phyloP scores from a whole-genome alignment of 371 early-diverging fungal genomes.

The Mortierella sp. region DNA sequence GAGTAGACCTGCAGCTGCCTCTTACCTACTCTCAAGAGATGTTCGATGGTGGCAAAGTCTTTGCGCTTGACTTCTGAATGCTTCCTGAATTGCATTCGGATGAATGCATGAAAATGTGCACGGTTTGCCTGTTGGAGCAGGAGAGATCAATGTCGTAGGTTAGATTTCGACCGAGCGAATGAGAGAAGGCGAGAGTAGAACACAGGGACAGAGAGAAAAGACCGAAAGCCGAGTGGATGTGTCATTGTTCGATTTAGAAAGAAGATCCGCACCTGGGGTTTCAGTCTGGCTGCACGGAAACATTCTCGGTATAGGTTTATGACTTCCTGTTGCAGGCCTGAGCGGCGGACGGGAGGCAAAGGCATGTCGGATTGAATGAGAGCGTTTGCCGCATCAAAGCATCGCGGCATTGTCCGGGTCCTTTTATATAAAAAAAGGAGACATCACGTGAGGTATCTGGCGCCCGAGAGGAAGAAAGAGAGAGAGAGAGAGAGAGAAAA shows the following conservation, averaged over 20 bases:
- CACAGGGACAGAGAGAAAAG: background rate
- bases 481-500: no score
- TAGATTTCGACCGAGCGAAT: background rate
- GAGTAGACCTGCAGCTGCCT: constrained; percentile 66
- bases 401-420: no score
- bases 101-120: constrained; percentile 66
- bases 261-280: constrained; percentile 57
- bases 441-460: no score
- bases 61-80: constrained; percentile 60
- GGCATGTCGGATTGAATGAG: constrained; percentile 16
- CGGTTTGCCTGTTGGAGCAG: constrained; percentile 56
- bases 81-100: constrained; percentile 68
- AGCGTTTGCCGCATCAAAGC: background rate
- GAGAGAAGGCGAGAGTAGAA: background rate
- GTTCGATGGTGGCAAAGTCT: constrained; percentile 73
- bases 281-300: constrained; percentile 66
- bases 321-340: constrained; percentile 70
- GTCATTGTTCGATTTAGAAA: constrained; percentile 1
- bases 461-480: no score
- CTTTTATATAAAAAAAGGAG: no score
- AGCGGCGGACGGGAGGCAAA: constrained; percentile 57
- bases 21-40: constrained; percentile 68
- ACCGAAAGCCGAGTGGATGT: background rate
- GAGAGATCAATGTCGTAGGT: background rate
- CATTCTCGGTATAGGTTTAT: constrained; percentile 67